Base-by-base conservation (phyloP, 805 yeast genomes). In the Ogataea paraovalis region DNA sequence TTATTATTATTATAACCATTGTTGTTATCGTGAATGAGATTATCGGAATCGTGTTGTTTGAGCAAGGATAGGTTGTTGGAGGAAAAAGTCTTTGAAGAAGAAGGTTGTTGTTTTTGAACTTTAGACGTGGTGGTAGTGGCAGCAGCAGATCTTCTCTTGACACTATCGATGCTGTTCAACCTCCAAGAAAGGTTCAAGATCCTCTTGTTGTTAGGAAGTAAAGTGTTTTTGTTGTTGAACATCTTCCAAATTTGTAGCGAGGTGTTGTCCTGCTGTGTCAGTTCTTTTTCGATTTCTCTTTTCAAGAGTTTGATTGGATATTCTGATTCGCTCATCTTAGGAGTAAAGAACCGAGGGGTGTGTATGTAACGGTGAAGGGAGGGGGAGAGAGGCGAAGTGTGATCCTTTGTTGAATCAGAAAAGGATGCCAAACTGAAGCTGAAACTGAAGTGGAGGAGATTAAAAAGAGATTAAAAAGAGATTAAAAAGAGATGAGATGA, bases 141-240 rank as follows among this genome's bases (percentile, higher is more conserved):
- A n/a, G n/a, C 12, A 12, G 34, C 33, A 8, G 22, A 43, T 16
- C 20, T 30, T 47, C 51, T 55, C 40, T 61, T 64, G 32, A 66
- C 50, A 13, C 58, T 51, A 42, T 57, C 61, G 27, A 66, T 54
- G 43, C 67, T 62, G 48, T 62, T 66, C 18, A 68, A 50, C 46
- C 71, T 57, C 72, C 72, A 68, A 2, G 69, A 59, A 19, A 68
- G 50, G 46, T 68, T 67, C 20, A 67, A 47, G 14, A 67, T 67
- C 16, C 72, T 47, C 44, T 65, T 60, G 39, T 66, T 65, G 47
- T 64, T 67, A 10, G 71, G 69, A 7, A 66, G 46, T 16, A 62
- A 51, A 14, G 67, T 62, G 41, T 66, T 66, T 41, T 62, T 65
- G 48, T 61, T 62, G 49, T 59, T 64, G 50, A 65, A 66, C 70